Evolutionary conservation across 495 filamentous ascomycete species (phyloP).

Genomic region (Penicillium nucicola): DNA sequence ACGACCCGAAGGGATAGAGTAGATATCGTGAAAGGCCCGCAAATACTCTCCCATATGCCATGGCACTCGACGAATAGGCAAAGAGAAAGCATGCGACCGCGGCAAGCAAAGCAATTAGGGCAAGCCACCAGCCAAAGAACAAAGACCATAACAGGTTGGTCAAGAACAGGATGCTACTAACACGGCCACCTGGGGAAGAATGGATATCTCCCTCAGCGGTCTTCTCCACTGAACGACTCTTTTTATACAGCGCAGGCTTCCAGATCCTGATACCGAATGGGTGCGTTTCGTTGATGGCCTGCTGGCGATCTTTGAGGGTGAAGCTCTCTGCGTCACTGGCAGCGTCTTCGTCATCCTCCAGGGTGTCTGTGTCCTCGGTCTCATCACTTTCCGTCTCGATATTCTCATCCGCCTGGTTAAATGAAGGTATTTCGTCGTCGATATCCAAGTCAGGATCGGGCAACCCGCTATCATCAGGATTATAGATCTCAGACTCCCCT

Average conservation of each 20-base stretch:
- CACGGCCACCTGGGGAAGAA: slow-evolving; percentile 84
- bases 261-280: slow-evolving; percentile 98
- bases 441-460: slow-evolving; percentile 27
- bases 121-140: slow-evolving; percentile 97
- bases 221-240: slow-evolving; percentile 91
- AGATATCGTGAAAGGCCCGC: slow-evolving; percentile 82
- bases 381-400: slow-evolving; percentile 21
- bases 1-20: slow-evolving; percentile 95
- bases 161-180: slow-evolving; percentile 76
- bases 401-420: slow-evolving; percentile 25
- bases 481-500: slow-evolving; percentile 54
- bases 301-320: slow-evolving; percentile 83
- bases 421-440: slow-evolving; percentile 17
- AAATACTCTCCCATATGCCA: slow-evolving; percentile 83
- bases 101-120: slow-evolving; percentile 67
- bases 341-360: slow-evolving; percentile 50
- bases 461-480: slow-evolving; percentile 40
- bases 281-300: slow-evolving; percentile 98
- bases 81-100: slow-evolving; percentile 77
- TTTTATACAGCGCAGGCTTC: slow-evolving; percentile 99
- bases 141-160: slow-evolving; percentile 91
- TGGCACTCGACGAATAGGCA: slow-evolving; percentile 71
- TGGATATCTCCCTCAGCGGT: slow-evolving; percentile 97
- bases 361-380: slow-evolving; percentile 30
- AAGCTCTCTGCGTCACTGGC: slow-evolving; percentile 78